Base-by-base conservation (phyloP, 2,329 filamentous ascomycete genomes). In the Epichloe elymi region DNA sequence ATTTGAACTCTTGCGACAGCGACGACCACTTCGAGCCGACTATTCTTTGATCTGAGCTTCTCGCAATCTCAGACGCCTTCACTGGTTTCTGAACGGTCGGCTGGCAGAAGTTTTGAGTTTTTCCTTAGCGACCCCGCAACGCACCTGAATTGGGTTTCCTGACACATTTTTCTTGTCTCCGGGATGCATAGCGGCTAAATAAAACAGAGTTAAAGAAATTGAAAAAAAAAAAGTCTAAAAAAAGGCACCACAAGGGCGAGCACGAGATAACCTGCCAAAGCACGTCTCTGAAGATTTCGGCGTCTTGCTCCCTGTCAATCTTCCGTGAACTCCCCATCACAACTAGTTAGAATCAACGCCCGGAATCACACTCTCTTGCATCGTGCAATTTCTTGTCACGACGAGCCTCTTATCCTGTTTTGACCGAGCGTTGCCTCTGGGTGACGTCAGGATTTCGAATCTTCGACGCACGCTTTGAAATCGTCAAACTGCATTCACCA, bases 401-500 rank as follows among this genome's bases (percentile, higher is more conserved):
- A n/a, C 5, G 26, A 30, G 26, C 42, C 7, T 26, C 20, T 12
- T 35, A 30, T 23, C 11, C 20, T 23, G 40, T 6, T 11, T 45
- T 17, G 14, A 14, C 15, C 23, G 23, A 45, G 12, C 43, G 43
- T 45, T 30, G 30, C 43, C 26, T 45, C 23, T 45, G 30, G 26
- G 43, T 45, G 43, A 45, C 43, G 43, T 35, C 30, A 15, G 30
- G 20, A 20, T 33, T n/a, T 35, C 43, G 20, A 12, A 35, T 14
- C 30, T 20, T 26, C 3, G 30, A 30, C 23, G n/a, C 20, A 35
- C 39, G 7, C n/a, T 33, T 37, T 37, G 12, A 36, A 48, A 68
- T 69, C 78, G 79, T 65, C 76, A 83, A 81, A 65, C 74, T 82
- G 81, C 81, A 85, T 82, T 86, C 82, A 58, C 80, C 80, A 70